Evolutionary conservation across 2,329 filamentous ascomycete genomes (phyloP).

Genomic region (Alternaria sp.): DNA sequence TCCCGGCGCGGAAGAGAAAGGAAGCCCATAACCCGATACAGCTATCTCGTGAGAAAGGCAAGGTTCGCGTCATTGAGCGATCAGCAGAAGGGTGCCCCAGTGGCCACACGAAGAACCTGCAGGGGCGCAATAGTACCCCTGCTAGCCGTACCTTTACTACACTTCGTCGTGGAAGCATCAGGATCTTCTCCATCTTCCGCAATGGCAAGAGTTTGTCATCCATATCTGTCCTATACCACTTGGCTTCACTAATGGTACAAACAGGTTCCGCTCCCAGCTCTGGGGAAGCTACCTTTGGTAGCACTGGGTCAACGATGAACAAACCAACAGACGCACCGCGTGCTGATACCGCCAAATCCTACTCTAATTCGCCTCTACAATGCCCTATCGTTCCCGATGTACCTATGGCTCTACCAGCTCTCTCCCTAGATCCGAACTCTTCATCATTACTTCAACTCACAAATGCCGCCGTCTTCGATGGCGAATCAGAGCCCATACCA

Average conservation of each 20-base stretch:
- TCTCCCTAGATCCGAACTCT: conserved; percentile 22
- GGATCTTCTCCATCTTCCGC: conserved; percentile 49
- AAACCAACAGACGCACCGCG: conserved; percentile 28
- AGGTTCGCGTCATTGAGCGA: conserved; percentile 46
- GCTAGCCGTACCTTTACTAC: conserved; percentile 39
- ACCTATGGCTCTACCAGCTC: conserved; percentile 18
- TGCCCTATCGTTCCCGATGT: conserved; percentile 28
- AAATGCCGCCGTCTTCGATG: conserved; percentile 43
- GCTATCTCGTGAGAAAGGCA: conserved; percentile 41
- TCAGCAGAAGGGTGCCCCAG: conserved; percentile 23
- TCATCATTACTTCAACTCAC: conserved; percentile 39
- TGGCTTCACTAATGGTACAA: conserved; percentile 5
- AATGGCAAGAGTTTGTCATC: conserved; percentile 38
- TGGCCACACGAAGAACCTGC: conserved; percentile 25
- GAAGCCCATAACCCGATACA: conserved; percentile 32
- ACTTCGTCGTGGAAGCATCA: conserved; percentile 44
- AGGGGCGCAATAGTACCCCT: conserved; percentile 27
- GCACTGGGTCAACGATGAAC: conserved; percentile 24
- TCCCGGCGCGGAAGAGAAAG: conserved; percentile 45
- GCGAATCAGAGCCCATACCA: conserved; percentile 46
- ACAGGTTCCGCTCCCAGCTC: conserved; percentile 30
- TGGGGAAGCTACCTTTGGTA: conserved; percentile 14
- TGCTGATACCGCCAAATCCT: conserved; percentile 10
- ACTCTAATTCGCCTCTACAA: conserved; percentile 19
- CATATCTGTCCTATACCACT: background rate